phyloP scores from a whole-genome alignment of 2,329 filamentous ascomycete genomes.

The Metarhizium humberi region DNA sequence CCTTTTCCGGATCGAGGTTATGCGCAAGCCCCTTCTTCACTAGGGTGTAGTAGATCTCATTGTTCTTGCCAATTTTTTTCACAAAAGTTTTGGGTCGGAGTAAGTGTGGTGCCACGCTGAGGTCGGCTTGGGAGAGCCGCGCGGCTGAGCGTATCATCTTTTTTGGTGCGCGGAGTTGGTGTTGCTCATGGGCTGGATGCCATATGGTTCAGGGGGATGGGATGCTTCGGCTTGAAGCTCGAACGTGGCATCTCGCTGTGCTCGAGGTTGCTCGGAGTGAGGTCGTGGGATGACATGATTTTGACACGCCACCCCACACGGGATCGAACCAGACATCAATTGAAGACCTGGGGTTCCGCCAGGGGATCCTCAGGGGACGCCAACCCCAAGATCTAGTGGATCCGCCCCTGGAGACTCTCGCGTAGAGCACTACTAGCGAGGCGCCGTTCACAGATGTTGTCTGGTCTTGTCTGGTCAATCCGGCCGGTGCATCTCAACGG shows the following conservation, averaged over 20 bases:
- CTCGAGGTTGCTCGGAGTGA: neutral
- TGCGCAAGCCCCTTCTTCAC: constrained; percentile 9
- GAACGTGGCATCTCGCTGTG: neutral
- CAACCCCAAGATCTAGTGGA: constrained; percentile 5
- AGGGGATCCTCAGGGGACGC: neutral
- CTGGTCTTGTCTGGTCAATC: no score
- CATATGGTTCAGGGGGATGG: neutral
- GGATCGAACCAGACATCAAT: neutral
- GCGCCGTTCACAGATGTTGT: neutral
- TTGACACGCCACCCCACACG: neutral
- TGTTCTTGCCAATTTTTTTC: constrained; percentile 11
- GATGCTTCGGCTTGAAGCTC: neutral
- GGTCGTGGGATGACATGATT: neutral
- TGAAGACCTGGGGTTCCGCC: neutral
- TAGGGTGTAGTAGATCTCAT: constrained; percentile 18
- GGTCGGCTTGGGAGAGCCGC: constrained; percentile 5
- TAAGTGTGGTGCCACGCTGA: constrained; percentile 2
- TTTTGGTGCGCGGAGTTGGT: neutral
- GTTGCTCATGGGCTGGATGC: neutral
- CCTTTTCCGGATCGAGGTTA: constrained; percentile 6
- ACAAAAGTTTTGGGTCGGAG: constrained; percentile 16
- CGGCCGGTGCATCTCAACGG: no score
- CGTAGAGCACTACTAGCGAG: neutral
- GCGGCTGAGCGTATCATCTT: constrained; percentile 11
- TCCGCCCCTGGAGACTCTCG: neutral